Conservation (phyloP, 208 protist genomes). For the Acanthamoeba triangularis region DNA sequence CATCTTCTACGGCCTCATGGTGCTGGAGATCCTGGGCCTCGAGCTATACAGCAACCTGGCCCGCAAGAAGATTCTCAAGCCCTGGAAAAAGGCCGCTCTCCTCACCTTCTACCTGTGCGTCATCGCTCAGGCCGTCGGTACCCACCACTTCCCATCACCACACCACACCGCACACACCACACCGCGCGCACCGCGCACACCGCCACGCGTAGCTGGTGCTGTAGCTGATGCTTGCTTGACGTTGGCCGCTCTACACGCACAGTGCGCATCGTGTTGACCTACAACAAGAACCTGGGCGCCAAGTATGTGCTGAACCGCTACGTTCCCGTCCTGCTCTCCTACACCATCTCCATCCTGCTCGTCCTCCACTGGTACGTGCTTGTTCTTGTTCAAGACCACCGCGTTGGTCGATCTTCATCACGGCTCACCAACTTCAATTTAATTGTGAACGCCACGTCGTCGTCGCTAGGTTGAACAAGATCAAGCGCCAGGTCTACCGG, state of each 20-base stretch:
- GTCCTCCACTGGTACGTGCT: slow-evolving; percentile 67
- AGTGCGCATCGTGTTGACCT: slow-evolving; percentile 70
- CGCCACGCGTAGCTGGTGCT: too few relatives aligned
- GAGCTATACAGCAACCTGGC: slow-evolving; percentile 51
- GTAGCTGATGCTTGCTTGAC: too few relatives aligned
- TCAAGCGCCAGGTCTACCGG: slow-evolving; percentile 66
- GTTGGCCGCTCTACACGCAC: neutral
- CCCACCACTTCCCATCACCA: neutral
- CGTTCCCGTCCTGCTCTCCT: slow-evolving; percentile 51
- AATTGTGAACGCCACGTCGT: too few relatives aligned
- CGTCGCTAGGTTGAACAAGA: slow-evolving; percentile 61
- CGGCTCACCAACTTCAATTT: too few relatives aligned
- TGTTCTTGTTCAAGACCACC: neutral
- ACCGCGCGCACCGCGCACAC: neutral
- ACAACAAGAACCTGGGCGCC: slow-evolving; percentile 15
- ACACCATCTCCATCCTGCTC: slow-evolving; percentile 66
- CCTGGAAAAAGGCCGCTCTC: slow-evolving; percentile 66
- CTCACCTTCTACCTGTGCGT: slow-evolving; percentile 55
- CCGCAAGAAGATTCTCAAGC: slow-evolving; percentile 44
- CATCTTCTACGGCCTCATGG: slow-evolving; percentile 64
- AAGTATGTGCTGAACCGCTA: slow-evolving; percentile 65
- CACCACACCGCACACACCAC: neutral
- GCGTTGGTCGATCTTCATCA: too few relatives aligned
- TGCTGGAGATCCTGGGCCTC: slow-evolving; percentile 46
- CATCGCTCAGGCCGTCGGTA: slow-evolving; percentile 75